A percentile compares a stretch with the other conserved stretches of the same genome.
Evolutionary conservation across 2,329 filamentous ascomycete genomes (phyloP).

Genomic region (Cladosporium sp.): DNA sequence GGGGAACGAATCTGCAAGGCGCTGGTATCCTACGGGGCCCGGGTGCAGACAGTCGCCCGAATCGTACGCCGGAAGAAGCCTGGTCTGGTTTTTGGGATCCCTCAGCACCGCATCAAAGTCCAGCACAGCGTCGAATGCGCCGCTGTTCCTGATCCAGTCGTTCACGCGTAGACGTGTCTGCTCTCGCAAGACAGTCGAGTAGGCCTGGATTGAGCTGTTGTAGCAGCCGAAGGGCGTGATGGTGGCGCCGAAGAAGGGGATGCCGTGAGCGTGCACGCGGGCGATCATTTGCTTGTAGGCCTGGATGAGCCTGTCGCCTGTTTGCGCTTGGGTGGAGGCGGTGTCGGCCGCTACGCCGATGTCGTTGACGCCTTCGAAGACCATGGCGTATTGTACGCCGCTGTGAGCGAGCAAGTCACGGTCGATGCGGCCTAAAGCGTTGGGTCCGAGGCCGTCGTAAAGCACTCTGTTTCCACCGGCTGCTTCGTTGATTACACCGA

Average conservation of each 20-base stretch:
- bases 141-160: constrained; percentile 58
- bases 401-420: constrained; percentile 63
- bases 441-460: constrained; percentile 62
- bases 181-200: constrained; percentile 57
- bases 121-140: constrained; percentile 59
- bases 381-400: constrained; percentile 60
- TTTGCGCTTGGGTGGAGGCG: constrained; percentile 44
- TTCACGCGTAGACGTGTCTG: constrained; percentile 60
- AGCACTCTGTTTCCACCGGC: constrained; percentile 69
- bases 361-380: constrained; percentile 71
- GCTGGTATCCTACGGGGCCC: constrained; percentile 59
- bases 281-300: constrained; percentile 60
- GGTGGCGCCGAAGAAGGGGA: constrained; percentile 63
- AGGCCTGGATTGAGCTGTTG: constrained; percentile 50
- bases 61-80: constrained; percentile 55
- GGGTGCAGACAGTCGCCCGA: constrained; percentile 67
- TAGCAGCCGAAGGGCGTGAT: constrained; percentile 63
- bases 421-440: constrained; percentile 60
- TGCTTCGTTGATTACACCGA: constrained; percentile 64
- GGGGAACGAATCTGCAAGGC: constrained; percentile 60
- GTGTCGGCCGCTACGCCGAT: constrained; percentile 57
- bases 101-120: constrained; percentile 63
- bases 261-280: constrained; percentile 55
- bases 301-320: constrained; percentile 55
- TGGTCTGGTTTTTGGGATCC: constrained; percentile 51